Conservation (phyloP, 106 monocot genomes). For the Dioscorea zingiberensis region DNA sequence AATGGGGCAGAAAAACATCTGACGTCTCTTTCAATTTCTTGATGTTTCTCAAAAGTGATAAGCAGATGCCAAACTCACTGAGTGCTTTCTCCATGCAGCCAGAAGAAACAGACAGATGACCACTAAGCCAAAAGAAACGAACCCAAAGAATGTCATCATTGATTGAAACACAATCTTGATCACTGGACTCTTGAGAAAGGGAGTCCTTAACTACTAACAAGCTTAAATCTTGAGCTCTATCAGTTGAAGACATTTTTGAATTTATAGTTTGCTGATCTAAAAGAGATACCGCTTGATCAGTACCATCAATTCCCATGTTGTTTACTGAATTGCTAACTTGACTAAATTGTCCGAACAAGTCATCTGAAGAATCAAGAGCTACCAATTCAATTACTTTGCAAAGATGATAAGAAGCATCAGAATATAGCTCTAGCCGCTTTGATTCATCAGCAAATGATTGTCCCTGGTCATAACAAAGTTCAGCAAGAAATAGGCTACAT, state of each 20-base stretch:
- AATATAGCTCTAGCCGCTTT: constrained; percentile 40
- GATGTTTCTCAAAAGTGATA: constrained; percentile 51
- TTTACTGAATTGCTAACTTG: too few species aligned
- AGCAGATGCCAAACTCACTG: constrained; percentile 48
- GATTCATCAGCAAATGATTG: constrained; percentile 31
- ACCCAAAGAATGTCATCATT: constrained; percentile 50
- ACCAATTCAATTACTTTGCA: constrained; percentile 86
- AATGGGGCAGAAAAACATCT: constrained; percentile 57
- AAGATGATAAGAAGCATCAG: constrained; percentile 84
- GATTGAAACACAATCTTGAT: constrained; percentile 7
- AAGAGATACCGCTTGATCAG: background rate
- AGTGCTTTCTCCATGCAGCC: constrained; percentile 57
- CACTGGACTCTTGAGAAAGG: constrained; percentile 15
- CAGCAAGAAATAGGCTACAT: constrained; percentile 87
- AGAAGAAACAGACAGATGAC: constrained; percentile 60
- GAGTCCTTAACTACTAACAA: background rate
- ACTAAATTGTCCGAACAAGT: constrained; percentile 1
- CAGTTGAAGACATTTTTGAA: constrained; percentile 4
- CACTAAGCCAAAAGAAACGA: constrained; percentile 89
- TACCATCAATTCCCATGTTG: too few species aligned
- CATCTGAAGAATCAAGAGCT: constrained; percentile 40
- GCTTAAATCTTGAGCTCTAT: constrained; percentile 4
- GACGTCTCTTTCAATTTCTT: constrained; percentile 20
- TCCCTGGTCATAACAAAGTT: constrained; percentile 81
- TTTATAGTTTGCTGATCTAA: background rate